These are phyloP conservation scores for Bathelium albidoporum DNA, from an alignment of 495 filamentous ascomycete species.

Conservation along the genomic window DNA sequence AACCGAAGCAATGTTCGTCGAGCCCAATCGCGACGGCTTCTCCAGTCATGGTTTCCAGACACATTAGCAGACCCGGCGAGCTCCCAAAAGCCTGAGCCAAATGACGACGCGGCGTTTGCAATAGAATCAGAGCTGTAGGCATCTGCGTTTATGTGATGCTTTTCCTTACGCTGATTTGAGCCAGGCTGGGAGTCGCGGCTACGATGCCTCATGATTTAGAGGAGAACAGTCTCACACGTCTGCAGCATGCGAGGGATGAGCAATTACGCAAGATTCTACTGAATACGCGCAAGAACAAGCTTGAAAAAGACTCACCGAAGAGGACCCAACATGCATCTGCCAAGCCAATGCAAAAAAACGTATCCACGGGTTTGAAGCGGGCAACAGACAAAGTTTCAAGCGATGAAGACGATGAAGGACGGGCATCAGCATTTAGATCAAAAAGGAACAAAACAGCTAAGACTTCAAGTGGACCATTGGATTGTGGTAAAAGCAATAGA, in stretches of 20 bases:
- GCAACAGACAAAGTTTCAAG: conserved; percentile 21
- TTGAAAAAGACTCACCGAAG: conserved; percentile 5
- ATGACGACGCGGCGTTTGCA: conserved; percentile 34
- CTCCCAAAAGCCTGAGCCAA: conserved; percentile 18
- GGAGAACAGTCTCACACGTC: conserved; percentile 30
- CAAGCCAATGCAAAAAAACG: conserved; percentile 17
- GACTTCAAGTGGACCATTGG: neutral
- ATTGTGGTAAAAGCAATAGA: too few relatives aligned
- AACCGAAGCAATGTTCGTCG: conserved; percentile 37
- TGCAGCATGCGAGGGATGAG: conserved; percentile 32
- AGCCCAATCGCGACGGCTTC: conserved; percentile 33
- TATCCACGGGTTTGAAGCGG: conserved; percentile 12
- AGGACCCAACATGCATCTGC: conserved; percentile 15
- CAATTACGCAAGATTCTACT: conserved; percentile 36
- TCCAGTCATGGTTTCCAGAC: conserved; percentile 42
- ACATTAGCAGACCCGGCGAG: conserved; percentile 30
- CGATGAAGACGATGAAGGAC: conserved; percentile 26
- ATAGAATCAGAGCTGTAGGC: conserved; percentile 31
- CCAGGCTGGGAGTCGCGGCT: conserved; percentile 37
- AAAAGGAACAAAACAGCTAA: neutral
- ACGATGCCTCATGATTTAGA: conserved; percentile 34
- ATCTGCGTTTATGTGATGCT: neutral
- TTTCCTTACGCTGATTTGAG: neutral
- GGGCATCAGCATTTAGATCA: conserved; percentile 24
- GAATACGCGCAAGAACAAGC: conserved; percentile 31